Base-by-base conservation (phyloP, 306 rosid species). In the Pyrus communis region DNA sequence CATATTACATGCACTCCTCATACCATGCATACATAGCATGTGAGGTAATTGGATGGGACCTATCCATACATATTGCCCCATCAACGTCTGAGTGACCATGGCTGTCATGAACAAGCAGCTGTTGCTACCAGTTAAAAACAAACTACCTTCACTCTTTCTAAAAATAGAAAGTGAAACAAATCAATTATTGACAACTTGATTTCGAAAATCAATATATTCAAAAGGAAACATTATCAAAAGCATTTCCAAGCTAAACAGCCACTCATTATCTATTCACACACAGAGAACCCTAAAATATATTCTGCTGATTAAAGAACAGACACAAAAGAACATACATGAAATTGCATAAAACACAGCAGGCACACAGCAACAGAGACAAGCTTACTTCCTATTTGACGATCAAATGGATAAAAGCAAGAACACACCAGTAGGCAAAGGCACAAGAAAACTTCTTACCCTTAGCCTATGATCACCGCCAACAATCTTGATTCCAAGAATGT, bases 381-480 rank as follows among this genome's bases (percentile, higher is more conserved):
- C 15, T 4, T 19, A 25, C 43, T 40, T 75, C 22, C 38, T 11
- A 7, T 64, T 64, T 33, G 19, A 63, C 35, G 2, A 27, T 9
- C 62, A 33, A 73, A 22, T 51, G 33, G 40, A 68, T 55, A 61
- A 40, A 67, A 77, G 60, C 21, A 66, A 77, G 30, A 45, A 64
- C 45, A 45, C 54, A 21, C 21, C 3, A 55, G 69, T 49, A 67
- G 49, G 69, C 7, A 82, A 15, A 45, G 64, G 73, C 51, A 69
- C 19, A 52, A 42, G 21, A 17, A 22, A 23, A 62, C 35, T 57
- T 46, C 88, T 70, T 86, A 93, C 98, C 90, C 81, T 88, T 31
- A 93, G 95, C 85, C 95, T 82, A 58, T 93, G 98, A 81, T 93
- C 98, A 54, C 98, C 98, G 12, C 96, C 98, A 67, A 93, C 97